Percentiles rank a stretch among this genome's conserved stretches.
phyloP scores from a whole-genome alignment of 345 rosid genomes.

The Eucalyptus polyanthemos region DNA sequence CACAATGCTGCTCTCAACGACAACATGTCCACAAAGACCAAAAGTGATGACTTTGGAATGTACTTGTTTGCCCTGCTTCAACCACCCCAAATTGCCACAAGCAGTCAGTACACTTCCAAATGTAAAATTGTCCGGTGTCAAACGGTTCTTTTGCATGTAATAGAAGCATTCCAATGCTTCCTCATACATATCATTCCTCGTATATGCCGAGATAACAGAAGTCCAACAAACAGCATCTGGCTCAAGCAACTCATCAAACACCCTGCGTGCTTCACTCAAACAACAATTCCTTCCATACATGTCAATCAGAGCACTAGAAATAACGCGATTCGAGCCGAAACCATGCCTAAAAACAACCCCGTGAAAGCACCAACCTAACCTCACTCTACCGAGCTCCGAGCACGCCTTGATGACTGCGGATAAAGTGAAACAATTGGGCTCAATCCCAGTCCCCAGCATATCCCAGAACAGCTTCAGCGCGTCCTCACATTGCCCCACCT shows the following conservation, averaged over 20 bases:
- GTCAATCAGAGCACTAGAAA: slow-evolving; percentile 54
- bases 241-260: slow-evolving; percentile 70
- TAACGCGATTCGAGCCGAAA: slow-evolving; percentile 38
- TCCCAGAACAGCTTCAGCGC: slow-evolving; percentile 52
- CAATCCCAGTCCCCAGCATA: slow-evolving; percentile 56
- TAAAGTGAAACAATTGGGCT: slow-evolving; percentile 64
- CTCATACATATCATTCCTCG: slow-evolving; percentile 48
- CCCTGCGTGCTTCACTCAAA: slow-evolving; percentile 25
- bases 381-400: slow-evolving; percentile 38
- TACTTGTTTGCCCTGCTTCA: slow-evolving; percentile 70
- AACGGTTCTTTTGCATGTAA: slow-evolving; percentile 34
- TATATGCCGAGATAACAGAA: slow-evolving; percentile 49
- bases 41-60: slow-evolving; percentile 47
- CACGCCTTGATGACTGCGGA: slow-evolving; percentile 77
- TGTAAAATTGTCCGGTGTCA: slow-evolving; percentile 55
- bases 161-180: slow-evolving; percentile 45
- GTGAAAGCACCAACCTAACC: slow-evolving; percentile 56
- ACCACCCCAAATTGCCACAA: slow-evolving; percentile 59
- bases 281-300: slow-evolving; percentile 53
- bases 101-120: slow-evolving; percentile 74
- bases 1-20: slow-evolving; percentile 73
- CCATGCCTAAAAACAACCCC: slow-evolving; percentile 50
- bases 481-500: slow-evolving; percentile 24
- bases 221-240: slow-evolving; percentile 86
- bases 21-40: slow-evolving; percentile 46